phyloP scores from a whole-genome alignment of 2,329 filamentous ascomycete species.

The Leptographium lundbergii region DNA sequence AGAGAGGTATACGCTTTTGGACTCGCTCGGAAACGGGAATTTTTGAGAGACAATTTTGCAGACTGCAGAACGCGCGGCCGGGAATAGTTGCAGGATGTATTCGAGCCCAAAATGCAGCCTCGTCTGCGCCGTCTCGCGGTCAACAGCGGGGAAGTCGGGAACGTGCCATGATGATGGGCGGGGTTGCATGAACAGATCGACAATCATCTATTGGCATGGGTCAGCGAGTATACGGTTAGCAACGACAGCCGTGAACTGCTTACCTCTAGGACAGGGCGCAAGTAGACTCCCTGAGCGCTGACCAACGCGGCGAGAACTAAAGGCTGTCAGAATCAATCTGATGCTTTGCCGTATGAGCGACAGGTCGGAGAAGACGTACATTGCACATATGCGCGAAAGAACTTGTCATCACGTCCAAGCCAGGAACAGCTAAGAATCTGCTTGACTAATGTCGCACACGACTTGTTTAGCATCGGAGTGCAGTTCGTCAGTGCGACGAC shows the following conservation, averaged over 20 bases:
- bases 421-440: slow-evolving; percentile 49
- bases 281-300: slow-evolving; percentile 68
- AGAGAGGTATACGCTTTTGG: slow-evolving; percentile 66
- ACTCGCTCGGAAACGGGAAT: slow-evolving; percentile 68
- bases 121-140: slow-evolving; percentile 51
- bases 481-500: slow-evolving; percentile 50
- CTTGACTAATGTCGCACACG: slow-evolving; percentile 45
- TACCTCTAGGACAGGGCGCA: slow-evolving; percentile 11
- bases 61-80: slow-evolving; percentile 61
- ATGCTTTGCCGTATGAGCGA: not conserved
- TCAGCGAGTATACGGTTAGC: not conserved
- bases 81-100: slow-evolving; percentile 68
- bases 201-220: slow-evolving; percentile 44
- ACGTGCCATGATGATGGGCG: slow-evolving; percentile 33
- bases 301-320: slow-evolving; percentile 60
- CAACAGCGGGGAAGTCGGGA: slow-evolving; percentile 44
- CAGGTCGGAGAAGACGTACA: slow-evolving; percentile 5
- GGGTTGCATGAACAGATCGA: slow-evolving; percentile 57
- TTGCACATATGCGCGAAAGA: slow-evolving; percentile 46
- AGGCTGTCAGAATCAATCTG: slow-evolving; percentile 18
- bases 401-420: slow-evolving; percentile 51
- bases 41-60: slow-evolving; percentile 52
- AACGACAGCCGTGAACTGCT: not conserved
- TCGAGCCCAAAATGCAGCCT: slow-evolving; percentile 65
- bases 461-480: slow-evolving; percentile 45